Conservation (phyloP, 2,329 filamentous ascomycete species). For the Beauveria rudraprayagi region DNA sequence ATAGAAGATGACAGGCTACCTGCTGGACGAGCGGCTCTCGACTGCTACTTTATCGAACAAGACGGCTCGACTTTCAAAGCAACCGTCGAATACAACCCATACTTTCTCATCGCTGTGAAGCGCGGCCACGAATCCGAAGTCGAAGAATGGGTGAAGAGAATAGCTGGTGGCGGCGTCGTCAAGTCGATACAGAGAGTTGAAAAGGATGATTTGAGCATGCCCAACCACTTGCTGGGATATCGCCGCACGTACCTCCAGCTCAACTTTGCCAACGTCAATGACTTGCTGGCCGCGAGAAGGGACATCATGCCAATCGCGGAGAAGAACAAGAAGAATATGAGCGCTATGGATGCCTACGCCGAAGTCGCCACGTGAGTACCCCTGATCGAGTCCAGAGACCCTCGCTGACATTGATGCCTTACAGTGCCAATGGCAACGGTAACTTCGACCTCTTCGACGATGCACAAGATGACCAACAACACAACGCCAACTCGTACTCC, state of each 20-base stretch:
- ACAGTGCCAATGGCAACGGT: constrained; percentile 53
- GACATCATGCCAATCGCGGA: constrained; percentile 86
- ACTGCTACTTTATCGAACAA: constrained; percentile 95
- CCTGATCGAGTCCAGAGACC: background rate
- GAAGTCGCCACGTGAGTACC: constrained; percentile 75
- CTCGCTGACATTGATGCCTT: constrained; percentile 12
- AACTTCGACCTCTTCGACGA: constrained; percentile 96
- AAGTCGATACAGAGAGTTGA: constrained; percentile 71
- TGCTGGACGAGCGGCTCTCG: constrained; percentile 79
- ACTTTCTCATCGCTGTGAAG: constrained; percentile 87
- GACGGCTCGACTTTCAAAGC: constrained; percentile 90
- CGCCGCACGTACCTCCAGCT: constrained; percentile 81
- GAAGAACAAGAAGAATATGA: constrained; percentile 93
- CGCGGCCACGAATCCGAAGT: constrained; percentile 85
- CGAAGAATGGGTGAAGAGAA: constrained; percentile 83
- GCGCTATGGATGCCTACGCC: constrained; percentile 96
- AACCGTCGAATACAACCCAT: constrained; percentile 91
- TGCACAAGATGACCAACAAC: constrained; percentile 69
- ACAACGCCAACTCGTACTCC: constrained; percentile 63
- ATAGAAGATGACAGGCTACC: constrained; percentile 78
- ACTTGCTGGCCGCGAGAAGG: constrained; percentile 76
- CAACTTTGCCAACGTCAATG: constrained; percentile 76
- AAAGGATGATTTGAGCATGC: constrained; percentile 91
- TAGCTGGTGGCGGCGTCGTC: constrained; percentile 71
- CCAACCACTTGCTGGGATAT: constrained; percentile 91